Conservation (phyloP, 1,139 yeast species). For the Blastobotrys petasosporus region DNA sequence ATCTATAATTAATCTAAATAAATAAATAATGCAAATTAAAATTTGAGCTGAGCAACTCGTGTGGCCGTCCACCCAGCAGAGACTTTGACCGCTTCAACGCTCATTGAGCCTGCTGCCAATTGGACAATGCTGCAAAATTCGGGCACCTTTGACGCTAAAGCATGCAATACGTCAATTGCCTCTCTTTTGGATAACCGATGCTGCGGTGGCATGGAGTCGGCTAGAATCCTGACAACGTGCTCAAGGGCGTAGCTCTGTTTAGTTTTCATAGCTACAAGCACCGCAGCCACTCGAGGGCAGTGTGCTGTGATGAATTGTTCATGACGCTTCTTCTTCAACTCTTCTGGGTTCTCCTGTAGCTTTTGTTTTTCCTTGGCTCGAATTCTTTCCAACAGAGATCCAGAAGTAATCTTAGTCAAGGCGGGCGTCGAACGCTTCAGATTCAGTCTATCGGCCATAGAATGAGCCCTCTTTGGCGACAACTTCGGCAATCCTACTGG, state of each 20-base stretch:
- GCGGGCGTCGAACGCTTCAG: constrained; percentile 3
- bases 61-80: constrained; percentile 9
- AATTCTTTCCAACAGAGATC: constrained; percentile 30
- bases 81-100: constrained; percentile 12
- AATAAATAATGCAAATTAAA: not conserved
- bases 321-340: constrained; percentile 10
- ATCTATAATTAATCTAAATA: not conserved
- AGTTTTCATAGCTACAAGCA: constrained; percentile 17
- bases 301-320: constrained; percentile 24
- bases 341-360: constrained; percentile 15
- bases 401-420: constrained; percentile 12
- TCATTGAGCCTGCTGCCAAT: constrained; percentile 2
- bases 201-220: constrained; percentile 10
- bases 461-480: constrained; percentile 11
- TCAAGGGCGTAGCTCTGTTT: constrained; percentile 12
- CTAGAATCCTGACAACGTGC: constrained; percentile 9
- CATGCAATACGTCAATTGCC: constrained; percentile 9
- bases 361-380: constrained; percentile 29
- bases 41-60: constrained; percentile 1
- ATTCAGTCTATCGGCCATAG: constrained; percentile 15
- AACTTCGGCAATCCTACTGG: constrained; percentile 4
- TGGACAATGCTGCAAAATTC: constrained; percentile 12
- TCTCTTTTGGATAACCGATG: constrained; percentile 6
- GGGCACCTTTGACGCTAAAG: constrained; percentile 5
- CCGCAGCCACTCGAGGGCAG: constrained; percentile 21